Evolutionary conservation across 2,329 filamentous ascomycete species (phyloP), one percentile per base, ranked within the genome.

Genomic region (Elsinoe fawcettii): DNA sequence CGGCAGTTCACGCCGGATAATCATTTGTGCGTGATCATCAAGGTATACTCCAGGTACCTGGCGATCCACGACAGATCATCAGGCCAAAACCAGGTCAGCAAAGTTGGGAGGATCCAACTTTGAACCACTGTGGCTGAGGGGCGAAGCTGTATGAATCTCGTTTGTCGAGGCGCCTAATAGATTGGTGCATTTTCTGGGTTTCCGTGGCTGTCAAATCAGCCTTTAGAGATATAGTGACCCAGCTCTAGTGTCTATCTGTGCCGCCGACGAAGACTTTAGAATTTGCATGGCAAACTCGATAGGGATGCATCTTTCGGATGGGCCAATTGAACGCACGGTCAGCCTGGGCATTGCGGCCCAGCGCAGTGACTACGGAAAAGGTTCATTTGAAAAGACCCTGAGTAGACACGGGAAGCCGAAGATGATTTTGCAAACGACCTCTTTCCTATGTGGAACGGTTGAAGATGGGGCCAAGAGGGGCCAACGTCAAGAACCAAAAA

Each of bases 61-160:
- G 49, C 49, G 49, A 53, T 53, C 49, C 32, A 25, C 18, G 49
- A 37, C 49, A 53, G 49, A 53, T 53, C 49, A 36, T 53, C 41
- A 14, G 8, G 20, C 8, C 12, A 20, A 16, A 37, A 53, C 49
- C 49, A 25, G 49, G 49, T 53, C 30, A 53, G 34, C 9, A 49
- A 20, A 46, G 41, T 12, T 46, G 20, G 8, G n/a, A 39, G 34
- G 49, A 14, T 23, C 32, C 30, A 53, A 27, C 8, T 23, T n/a
- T 37, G 49, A 25, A 53, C 18, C 18, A 18, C 11, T 30, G 49
- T 53, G 49, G 49, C 49, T 53, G n/a, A 18, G n/a, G 18, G 20
- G 16, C 32, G 32, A 37, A 14, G 49, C 49, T 6, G 20, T 53
- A 16, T 39, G 30, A 53, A 53, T 53, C 49, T 53, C 32, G 34